Conservation (phyloP, 768 basidiomycete species). For the Mycena filopes region DNA sequence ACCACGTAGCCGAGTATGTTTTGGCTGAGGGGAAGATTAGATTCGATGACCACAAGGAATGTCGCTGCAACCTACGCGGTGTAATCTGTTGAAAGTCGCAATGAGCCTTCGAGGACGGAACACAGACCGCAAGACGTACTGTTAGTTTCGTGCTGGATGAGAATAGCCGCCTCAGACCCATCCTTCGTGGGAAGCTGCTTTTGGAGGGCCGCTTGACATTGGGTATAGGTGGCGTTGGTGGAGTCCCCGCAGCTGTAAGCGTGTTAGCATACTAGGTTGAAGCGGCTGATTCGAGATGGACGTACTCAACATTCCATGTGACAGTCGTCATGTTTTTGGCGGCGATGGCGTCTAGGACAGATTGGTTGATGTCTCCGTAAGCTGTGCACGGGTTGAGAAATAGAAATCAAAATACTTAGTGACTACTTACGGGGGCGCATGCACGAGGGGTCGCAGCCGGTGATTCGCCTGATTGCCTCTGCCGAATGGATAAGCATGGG, state of each 20-base stretch:
- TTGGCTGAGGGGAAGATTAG: neutral
- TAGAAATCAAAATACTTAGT: too few relatives aligned
- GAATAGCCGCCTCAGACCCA: neutral
- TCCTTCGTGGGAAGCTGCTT: neutral
- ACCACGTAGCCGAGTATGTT: neutral
- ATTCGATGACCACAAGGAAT: neutral
- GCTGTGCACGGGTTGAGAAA: neutral
- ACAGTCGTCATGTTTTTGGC: neutral
- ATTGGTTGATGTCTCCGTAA: neutral
- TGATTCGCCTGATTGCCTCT: neutral
- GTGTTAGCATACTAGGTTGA: neutral
- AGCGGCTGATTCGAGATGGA: too few relatives aligned
- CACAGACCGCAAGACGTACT: neutral
- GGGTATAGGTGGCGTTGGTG: neutral
- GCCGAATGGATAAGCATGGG: neutral
- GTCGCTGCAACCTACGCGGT: neutral
- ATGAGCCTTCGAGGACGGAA: neutral
- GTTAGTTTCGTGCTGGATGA: neutral
- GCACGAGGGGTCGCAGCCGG: neutral
- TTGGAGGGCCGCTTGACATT: neutral
- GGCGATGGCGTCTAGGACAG: neutral
- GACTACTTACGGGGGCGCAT: neutral
- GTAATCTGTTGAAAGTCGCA: neutral
- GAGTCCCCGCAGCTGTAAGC: neutral
- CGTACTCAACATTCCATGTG: neutral